These are phyloP conservation scores for Scheffersomyces coipomensis DNA, from an alignment of 805 yeast genomes.

Conservation along the genomic window DNA sequence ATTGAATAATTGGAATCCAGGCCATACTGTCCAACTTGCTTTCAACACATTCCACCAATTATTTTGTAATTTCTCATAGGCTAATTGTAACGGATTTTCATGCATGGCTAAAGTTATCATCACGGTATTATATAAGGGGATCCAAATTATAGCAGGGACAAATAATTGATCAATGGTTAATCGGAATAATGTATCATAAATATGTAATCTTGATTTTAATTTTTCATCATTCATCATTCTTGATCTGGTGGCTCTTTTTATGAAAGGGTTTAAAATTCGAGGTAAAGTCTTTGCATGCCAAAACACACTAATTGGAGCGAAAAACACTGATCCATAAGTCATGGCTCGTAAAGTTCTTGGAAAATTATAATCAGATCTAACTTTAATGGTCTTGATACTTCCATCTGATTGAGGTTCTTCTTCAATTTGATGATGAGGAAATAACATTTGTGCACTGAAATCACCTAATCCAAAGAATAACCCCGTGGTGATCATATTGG, in stretches of 20 bases:
- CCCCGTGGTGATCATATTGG: conserved; percentile 57
- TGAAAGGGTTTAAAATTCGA: conserved; percentile 31
- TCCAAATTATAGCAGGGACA: conserved; percentile 38
- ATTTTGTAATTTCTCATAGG: conserved; percentile 28
- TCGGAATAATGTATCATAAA: conserved; percentile 19
- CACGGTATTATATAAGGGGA: conserved; percentile 40
- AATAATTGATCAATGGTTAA: conserved; percentile 36
- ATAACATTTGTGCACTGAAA: conserved; percentile 37
- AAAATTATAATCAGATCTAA: conserved; percentile 18
- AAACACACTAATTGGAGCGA: conserved; percentile 37
- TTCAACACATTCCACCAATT: conserved; percentile 42
- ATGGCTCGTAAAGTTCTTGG: conserved; percentile 35
- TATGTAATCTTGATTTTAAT: conserved; percentile 11
- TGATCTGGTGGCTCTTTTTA: conserved; percentile 7
- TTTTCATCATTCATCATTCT: conserved; percentile 8
- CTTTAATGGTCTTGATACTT: too few relatives aligned
- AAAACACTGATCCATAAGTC: conserved; percentile 36
- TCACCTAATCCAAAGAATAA: conserved; percentile 43
- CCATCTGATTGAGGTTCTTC: conserved; percentile 3
- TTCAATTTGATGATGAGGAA: conserved; percentile 31
- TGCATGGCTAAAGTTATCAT: conserved; percentile 36
- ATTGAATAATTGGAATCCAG: conserved; percentile 36
- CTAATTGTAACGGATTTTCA: conserved; percentile 31
- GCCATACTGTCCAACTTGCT: conserved; percentile 45
- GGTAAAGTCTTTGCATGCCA: conserved; percentile 42